Evolutionary conservation across 306 rosid genomes (phyloP), one percentile per base, ranked within the genome.

Genomic region (Vigna radiata): DNA sequence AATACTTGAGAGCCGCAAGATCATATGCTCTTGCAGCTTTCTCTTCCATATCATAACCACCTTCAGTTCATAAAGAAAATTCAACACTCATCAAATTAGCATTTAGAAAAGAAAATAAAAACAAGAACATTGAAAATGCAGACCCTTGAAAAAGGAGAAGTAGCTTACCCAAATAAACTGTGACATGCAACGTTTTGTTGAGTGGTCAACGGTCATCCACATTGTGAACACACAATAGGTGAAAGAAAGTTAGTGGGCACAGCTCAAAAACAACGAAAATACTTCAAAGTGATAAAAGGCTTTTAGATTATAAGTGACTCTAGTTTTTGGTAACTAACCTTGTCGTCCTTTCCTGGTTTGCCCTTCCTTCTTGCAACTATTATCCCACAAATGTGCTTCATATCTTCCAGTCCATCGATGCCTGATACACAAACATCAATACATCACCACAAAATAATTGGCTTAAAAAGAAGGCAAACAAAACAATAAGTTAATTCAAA

Each of bases 381-480:
- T 94, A 76, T 94, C 98, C 98, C 98, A 93, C 44, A 93, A 89
- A 87, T 93, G 98, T 6, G 98, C 97, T 78, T 93, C 97, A 79
- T 91, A 93, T 86, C 98, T 87, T 49, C 98, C 98, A 16, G 98
- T 93, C 97, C 98, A 93, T 78, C 98, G 86, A 76, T 93, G 98
- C 62, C 98, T 93, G 21, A 13, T 25, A 37, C 4, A 55, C 10
- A 62, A 16, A 15, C 14, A 54, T 33, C 6, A 6, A 52, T 0
- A 2, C 18, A 31, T 73, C 61, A 59, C 49, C 59, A 27, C 8
- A 49, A 27, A 61, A 37, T 12, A 61, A 37, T n/a, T 49, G 2
- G 23, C 39, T 21, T 6, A 3, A 67, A 54, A 18, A 59, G 9
- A 36, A 16, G 19, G n/a, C 27, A 5, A 41, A 47, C 16, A 31